Evolutionary conservation across 2,329 filamentous ascomycete species (phyloP).

Genomic region (Fusarium sp.): DNA sequence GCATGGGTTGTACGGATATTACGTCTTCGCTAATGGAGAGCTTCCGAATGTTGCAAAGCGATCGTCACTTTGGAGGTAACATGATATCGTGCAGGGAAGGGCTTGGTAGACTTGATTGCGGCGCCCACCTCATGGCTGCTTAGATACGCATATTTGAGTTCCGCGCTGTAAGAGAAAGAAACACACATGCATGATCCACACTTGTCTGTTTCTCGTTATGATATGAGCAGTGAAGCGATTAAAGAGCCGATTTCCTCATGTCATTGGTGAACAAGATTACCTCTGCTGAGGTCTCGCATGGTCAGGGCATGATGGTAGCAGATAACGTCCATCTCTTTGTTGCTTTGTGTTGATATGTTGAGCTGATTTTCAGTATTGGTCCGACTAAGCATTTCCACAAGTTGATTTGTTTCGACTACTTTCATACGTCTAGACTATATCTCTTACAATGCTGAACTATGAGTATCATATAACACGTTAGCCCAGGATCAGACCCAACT

Average conservation of each 20-base stretch:
- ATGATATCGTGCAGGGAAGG: slow-evolving; percentile 32
- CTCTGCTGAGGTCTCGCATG: no score
- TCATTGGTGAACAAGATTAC: background rate
- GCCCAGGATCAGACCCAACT: background rate
- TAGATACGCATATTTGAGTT: slow-evolving; percentile 48
- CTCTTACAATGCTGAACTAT: no score
- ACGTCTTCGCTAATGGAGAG: slow-evolving; percentile 37
- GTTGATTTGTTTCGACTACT: background rate
- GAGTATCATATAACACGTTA: background rate
- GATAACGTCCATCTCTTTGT: background rate
- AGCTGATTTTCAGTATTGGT: background rate
- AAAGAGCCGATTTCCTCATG: background rate
- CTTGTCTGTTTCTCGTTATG: background rate
- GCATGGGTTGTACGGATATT: slow-evolving; percentile 40
- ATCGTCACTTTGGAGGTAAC: slow-evolving; percentile 20
- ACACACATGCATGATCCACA: slow-evolving; percentile 39
- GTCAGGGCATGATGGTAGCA: background rate
- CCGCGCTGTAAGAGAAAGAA: slow-evolving; percentile 41
- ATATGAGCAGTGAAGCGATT: background rate
- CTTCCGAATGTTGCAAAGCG: slow-evolving; percentile 25
- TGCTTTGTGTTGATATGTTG: background rate
- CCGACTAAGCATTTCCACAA: background rate
- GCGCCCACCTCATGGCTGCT: slow-evolving; percentile 37
- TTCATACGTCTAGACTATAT: background rate
- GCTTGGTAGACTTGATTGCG: slow-evolving; percentile 28